phyloP scores from a whole-genome alignment of 2,329 filamentous ascomycete species.

The Periconia sp. region DNA sequence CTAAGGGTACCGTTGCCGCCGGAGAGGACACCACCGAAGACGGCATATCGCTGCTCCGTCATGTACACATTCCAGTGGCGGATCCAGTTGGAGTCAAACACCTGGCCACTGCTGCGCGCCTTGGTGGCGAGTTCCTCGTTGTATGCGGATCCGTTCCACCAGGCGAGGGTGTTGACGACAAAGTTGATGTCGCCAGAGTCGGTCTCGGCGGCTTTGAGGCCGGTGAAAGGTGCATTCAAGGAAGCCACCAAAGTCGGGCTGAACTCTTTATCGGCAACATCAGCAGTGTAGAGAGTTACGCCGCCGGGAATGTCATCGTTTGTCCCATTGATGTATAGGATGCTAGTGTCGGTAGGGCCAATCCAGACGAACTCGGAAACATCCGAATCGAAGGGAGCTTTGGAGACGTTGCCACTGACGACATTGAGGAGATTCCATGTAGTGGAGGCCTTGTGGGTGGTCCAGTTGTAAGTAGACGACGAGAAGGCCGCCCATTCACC shows the following conservation, averaged over 20 bases:
- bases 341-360: slow-evolving; percentile 43
- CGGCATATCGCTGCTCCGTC: slow-evolving; percentile 66
- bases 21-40: slow-evolving; percentile 70
- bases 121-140: slow-evolving; percentile 63
- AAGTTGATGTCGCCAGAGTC: slow-evolving; percentile 47
- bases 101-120: slow-evolving; percentile 63
- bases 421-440: slow-evolving; percentile 43
- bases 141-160: slow-evolving; percentile 67
- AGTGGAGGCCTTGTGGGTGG: slow-evolving; percentile 49
- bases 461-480: slow-evolving; percentile 41
- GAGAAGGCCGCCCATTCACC: slow-evolving; percentile 37
- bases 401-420: slow-evolving; percentile 32
- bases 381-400: slow-evolving; percentile 33
- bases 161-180: slow-evolving; percentile 61
- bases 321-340: slow-evolving; percentile 67
- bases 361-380: slow-evolving; percentile 40
- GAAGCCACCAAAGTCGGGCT: slow-evolving; percentile 35
- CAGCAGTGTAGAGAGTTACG: slow-evolving; percentile 38
- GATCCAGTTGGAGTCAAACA: slow-evolving; percentile 75
- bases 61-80: slow-evolving; percentile 81
- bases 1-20: slow-evolving; percentile 34
- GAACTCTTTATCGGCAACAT: slow-evolving; percentile 28
- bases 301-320: slow-evolving; percentile 55
- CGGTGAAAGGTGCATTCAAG: slow-evolving; percentile 51
- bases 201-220: slow-evolving; percentile 51